These are phyloP conservation scores for Russula sp. DNA, from an alignment of 768 basidiomycete species.

Conservation along the genomic window DNA sequence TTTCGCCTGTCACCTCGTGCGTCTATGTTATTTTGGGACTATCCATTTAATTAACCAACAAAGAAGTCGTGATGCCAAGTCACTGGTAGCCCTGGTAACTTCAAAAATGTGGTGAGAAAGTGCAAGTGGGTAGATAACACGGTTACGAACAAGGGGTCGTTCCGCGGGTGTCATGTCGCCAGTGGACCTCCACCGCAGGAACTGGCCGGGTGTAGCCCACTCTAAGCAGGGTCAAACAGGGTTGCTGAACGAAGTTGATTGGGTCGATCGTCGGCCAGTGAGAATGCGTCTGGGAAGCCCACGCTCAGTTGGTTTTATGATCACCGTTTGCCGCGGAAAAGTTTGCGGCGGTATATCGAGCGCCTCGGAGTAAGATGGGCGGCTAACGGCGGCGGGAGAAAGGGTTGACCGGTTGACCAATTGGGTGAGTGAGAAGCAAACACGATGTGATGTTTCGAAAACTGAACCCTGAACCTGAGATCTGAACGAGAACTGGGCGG, in stretches of 20 bases:
- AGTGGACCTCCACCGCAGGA: not conserved
- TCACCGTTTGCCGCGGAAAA: constrained; percentile 5
- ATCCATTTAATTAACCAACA: not conserved
- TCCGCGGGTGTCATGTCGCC: not conserved
- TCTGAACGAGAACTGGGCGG: not conserved
- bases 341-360: constrained; percentile 10
- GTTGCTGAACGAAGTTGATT: not conserved
- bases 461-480: not conserved
- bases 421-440: not conserved
- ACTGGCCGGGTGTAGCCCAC: not conserved
- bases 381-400: not conserved
- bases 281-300: not conserved
- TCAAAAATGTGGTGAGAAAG: not conserved
- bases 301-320: not conserved
- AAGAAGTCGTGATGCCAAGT: constrained; percentile 5
- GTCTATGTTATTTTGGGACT: not conserved
- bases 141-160: not conserved
- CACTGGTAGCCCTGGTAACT: constrained; percentile 12
- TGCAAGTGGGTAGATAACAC: not conserved
- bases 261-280: constrained; percentile 11
- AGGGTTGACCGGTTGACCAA: not conserved
- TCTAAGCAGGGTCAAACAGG: not conserved
- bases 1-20: not conserved
- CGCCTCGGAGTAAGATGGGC: not conserved
- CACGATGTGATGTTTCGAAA: not conserved